Evolutionary conservation across 2,329 filamentous ascomycete species (phyloP).

Genomic region (Colletotrichum australisinense): DNA sequence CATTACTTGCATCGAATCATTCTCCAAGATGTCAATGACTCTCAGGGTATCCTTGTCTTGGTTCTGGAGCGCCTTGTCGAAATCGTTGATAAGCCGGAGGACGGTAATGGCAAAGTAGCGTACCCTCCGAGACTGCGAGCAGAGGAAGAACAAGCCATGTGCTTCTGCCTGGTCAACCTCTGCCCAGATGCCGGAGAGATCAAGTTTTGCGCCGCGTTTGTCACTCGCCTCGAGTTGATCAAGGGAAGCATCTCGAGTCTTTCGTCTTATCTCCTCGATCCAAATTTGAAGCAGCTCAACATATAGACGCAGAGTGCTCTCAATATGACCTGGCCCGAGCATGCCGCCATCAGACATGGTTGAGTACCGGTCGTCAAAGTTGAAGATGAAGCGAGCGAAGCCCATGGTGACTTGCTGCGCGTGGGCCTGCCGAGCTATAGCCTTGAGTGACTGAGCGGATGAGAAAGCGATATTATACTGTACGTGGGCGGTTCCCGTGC

Average conservation of each 20-base stretch:
- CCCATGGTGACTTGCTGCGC: constrained; percentile 97
- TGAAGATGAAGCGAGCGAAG: constrained; percentile 97
- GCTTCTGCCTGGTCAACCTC: constrained; percentile 98
- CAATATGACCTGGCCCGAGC: constrained; percentile 93
- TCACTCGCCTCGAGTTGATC: constrained; percentile 76
- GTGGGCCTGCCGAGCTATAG: constrained; percentile 92
- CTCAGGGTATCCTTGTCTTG: constrained; percentile 74
- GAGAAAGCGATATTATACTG: constrained; percentile 92
- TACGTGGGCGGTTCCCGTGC: constrained; percentile 96
- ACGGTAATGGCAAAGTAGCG: constrained; percentile 93
- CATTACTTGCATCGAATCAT: constrained; percentile 88
- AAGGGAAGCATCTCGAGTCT: constrained; percentile 77
- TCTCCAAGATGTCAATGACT: constrained; percentile 92
- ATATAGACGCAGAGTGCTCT: constrained; percentile 91
- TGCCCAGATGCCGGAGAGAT: constrained; percentile 88
- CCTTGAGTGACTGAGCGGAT: constrained; percentile 92
- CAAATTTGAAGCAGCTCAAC: constrained; percentile 95
- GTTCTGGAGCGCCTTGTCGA: constrained; percentile 83
- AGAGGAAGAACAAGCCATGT: constrained; percentile 96
- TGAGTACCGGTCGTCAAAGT: constrained; percentile 96
- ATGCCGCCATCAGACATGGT: constrained; percentile 99
- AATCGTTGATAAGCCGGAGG: constrained; percentile 90
- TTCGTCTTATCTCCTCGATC: constrained; percentile 95
- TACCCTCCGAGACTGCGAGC: constrained; percentile 92
- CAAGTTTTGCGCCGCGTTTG: constrained; percentile 80